Conservation (phyloP, 352 stramenopile genomes). For the Proteromonas lacertae region DNA sequence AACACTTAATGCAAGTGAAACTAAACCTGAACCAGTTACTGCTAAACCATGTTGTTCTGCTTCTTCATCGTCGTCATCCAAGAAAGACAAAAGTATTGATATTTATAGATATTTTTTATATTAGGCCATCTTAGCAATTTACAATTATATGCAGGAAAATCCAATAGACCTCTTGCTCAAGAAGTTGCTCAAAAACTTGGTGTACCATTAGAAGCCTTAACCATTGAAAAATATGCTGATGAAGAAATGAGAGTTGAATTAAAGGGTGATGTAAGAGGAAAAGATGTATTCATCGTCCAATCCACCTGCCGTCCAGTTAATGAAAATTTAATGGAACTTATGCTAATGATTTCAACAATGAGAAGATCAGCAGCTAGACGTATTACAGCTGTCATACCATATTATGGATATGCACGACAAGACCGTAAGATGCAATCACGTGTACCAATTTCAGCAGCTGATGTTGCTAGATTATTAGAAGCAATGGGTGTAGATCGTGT, state of each 20-base stretch:
- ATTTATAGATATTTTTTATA: not conserved
- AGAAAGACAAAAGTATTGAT: not conserved
- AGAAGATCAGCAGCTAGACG: constrained; percentile 73
- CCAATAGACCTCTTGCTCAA: constrained; percentile 68
- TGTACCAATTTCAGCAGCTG: constrained; percentile 83
- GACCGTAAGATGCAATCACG: constrained; percentile 60
- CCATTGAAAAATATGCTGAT: constrained; percentile 80
- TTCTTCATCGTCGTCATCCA: not conserved
- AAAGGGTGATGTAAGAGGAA: constrained; percentile 94
- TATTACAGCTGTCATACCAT: constrained; percentile 96
- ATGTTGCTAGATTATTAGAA: constrained; percentile 54
- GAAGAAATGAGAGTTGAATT: constrained; percentile 97
- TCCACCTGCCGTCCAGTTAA: constrained; percentile 93
- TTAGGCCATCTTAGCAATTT: constrained; percentile 25
- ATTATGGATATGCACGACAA: constrained; percentile 42
- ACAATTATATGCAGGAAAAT: constrained; percentile 92
- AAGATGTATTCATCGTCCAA: constrained; percentile 99
- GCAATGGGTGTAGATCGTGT: constrained; percentile 61
- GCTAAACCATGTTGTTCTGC: too few relatives aligned
- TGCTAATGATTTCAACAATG: constrained; percentile 82
- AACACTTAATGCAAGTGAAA: too few relatives aligned
- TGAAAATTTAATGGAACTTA: constrained; percentile 97
- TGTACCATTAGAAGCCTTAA: constrained; percentile 85
- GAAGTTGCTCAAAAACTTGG: constrained; percentile 87
- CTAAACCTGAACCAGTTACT: constrained; percentile 1